phyloP scores from a whole-genome alignment of 495 filamentous ascomycete genomes.

The Collariella sp. region DNA sequence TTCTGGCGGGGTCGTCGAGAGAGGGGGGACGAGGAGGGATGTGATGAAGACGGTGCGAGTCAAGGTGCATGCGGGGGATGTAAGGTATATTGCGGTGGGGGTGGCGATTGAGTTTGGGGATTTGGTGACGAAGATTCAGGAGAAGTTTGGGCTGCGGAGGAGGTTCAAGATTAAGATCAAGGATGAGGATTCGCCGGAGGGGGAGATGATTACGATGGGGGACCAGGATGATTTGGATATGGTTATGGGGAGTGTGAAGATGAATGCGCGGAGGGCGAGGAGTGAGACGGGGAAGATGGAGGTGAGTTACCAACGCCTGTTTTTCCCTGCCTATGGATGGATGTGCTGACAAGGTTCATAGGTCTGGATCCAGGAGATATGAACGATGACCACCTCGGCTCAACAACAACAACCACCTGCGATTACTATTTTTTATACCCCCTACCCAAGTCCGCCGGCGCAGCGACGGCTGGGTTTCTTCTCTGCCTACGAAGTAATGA shows the following conservation, averaged over 20 bases:
- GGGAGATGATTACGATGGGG: constrained; percentile 92
- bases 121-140: constrained; percentile 64
- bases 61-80: constrained; percentile 87
- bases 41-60: constrained; percentile 60
- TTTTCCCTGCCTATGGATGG: background rate
- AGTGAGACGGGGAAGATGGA: constrained; percentile 91
- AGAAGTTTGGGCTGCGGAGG: constrained; percentile 69
- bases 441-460: background rate
- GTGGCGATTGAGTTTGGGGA: constrained; percentile 64
- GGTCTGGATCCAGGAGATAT: constrained; percentile 61
- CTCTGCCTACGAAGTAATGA: constrained; percentile 17
- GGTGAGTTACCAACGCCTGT: constrained; percentile 46
- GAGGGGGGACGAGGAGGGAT: constrained; percentile 39
- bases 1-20: constrained; percentile 28
- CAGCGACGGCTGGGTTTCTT: background rate
- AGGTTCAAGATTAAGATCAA: constrained; percentile 77
- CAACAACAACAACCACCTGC: background rate
- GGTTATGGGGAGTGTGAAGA: constrained; percentile 58
- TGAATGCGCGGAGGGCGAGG: constrained; percentile 61
- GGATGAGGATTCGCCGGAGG: constrained; percentile 64
- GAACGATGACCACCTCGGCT: constrained; percentile 1
- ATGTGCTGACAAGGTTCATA: constrained; percentile 27
- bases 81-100: constrained; percentile 85
- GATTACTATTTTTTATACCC: constrained; percentile 13
- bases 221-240: constrained; percentile 95